phyloP scores from a whole-genome alignment of 208 protist genomes.

The Phytomonas sp. region DNA sequence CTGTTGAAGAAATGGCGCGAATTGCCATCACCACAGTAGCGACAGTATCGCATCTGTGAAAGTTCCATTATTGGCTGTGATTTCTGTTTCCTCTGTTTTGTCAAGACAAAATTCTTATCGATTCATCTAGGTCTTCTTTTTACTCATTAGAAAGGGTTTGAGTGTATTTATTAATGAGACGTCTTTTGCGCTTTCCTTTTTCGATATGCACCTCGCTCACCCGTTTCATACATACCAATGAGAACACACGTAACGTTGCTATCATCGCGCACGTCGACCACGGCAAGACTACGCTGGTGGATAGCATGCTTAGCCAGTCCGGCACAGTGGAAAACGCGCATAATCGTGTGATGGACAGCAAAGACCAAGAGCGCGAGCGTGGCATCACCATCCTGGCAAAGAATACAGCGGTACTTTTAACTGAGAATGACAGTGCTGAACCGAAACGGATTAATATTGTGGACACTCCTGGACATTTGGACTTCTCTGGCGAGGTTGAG shows the following conservation, averaged over 20 bases:
- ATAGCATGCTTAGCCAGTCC: slow-evolving; percentile 91
- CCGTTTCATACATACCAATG: slow-evolving; percentile 42
- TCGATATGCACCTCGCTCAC: neutral
- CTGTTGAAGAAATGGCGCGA: neutral
- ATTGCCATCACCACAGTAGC: neutral
- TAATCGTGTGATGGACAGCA: slow-evolving; percentile 96
- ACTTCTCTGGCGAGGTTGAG: slow-evolving; percentile 98
- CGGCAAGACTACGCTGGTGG: slow-evolving; percentile 96
- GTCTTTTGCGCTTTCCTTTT: neutral
- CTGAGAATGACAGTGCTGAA: slow-evolving; percentile 16
- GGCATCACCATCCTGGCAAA: slow-evolving; percentile 98
- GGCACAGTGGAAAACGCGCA: slow-evolving; percentile 70
- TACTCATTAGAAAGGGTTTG: neutral
- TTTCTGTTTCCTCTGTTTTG: neutral
- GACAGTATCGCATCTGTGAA: neutral
- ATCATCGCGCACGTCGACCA: slow-evolving; percentile 98
- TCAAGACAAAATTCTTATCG: neutral
- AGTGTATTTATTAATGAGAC: neutral
- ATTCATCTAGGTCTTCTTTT: neutral
- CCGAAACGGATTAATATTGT: slow-evolving; percentile 94
- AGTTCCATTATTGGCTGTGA: neutral
- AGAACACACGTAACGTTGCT: slow-evolving; percentile 92
- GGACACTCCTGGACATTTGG: slow-evolving; percentile 96
- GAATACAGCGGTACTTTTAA: slow-evolving; percentile 85
- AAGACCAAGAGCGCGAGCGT: slow-evolving; percentile 93